Evolutionary conservation across 768 basidiomycete species (phyloP), one percentile per base, ranked within the genome.

Genomic region (Butyriboletus loyo): DNA sequence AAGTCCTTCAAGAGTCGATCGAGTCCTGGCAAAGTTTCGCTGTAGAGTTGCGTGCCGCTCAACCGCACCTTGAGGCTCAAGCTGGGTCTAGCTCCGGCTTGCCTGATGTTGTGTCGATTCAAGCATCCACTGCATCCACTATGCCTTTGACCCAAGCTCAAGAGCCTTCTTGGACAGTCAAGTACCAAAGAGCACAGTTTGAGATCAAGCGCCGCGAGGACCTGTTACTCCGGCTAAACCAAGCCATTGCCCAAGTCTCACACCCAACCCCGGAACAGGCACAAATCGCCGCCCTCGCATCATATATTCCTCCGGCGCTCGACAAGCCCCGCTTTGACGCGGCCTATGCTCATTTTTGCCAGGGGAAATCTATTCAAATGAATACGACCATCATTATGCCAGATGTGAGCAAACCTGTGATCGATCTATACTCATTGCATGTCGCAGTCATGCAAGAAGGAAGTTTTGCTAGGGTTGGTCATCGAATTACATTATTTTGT

Each of bases 371-470:
- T 21, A 57, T 64, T 9, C 46, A 54, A 43, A 14, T 62, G 50
- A 70, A 58, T 37, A 67, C 57, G 56, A 57, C 58, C 39, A 65
- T 68, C 35, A n/a, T 65, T 8, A 66, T 70, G 62, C 58, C 69
- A 7, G 69, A 70, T 46, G 46, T 43, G 44, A 52, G 22, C 19
- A 66, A 22, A 43, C 62, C 64, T 2, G 60, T 59, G 40, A 52
- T 69, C 35, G 67, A 71, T 46, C 45, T 69, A 11, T 70, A 69
- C 36, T 55, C 64, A 2, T 47, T 67, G 46, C 67, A 69, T 42
- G 63, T 63, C 39, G 61, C 65, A 5, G 59, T 71, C 53, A 71
- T 69, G 69, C 65, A 68, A 45, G 62, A 65, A 54, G 67, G 65
- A 44, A 70, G 62, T 22, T 62, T 59, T 30, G 40, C 57, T 11